Evolutionary conservation across 176 grass and related monocot species (phyloP).

Genomic region (Raddia distichophylla): DNA sequence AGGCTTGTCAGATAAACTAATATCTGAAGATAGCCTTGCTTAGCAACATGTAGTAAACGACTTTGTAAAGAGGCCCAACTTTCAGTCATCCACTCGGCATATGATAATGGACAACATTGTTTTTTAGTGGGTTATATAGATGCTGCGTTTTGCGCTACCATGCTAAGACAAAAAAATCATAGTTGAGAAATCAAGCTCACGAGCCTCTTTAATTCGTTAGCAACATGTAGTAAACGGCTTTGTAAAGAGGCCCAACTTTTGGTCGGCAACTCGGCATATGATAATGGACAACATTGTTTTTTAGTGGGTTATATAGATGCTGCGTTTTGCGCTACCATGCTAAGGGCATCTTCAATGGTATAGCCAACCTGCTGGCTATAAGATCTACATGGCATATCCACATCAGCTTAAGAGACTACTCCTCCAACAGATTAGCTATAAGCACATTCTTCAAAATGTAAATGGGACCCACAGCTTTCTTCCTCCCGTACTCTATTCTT

Average conservation of each 20-base stretch:
- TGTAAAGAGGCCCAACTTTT: background rate
- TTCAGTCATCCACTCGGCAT: background rate
- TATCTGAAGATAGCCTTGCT: no score
- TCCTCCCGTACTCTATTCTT: no score
- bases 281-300: background rate
- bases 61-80: background rate
- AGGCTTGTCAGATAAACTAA: background rate
- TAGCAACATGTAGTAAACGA: no score
- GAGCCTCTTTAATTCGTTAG: no score
- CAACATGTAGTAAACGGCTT: no score
- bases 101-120: background rate
- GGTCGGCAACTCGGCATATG: background rate
- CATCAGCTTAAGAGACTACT: no score
- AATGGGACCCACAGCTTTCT: no score
- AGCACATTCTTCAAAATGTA: no score
- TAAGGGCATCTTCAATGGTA: no score
- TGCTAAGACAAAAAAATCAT: background rate
- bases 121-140: background rate
- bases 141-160: background rate
- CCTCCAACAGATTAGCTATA: no score
- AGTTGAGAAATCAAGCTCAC: background rate
- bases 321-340: background rate
- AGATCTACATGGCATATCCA: no score
- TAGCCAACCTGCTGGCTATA: no score
- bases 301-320: background rate